Evolutionary conservation across 1,284 basidiomycete genomes (phyloP), one percentile per base, ranked within the genome.

Genomic region (Moniliella sp.): DNA sequence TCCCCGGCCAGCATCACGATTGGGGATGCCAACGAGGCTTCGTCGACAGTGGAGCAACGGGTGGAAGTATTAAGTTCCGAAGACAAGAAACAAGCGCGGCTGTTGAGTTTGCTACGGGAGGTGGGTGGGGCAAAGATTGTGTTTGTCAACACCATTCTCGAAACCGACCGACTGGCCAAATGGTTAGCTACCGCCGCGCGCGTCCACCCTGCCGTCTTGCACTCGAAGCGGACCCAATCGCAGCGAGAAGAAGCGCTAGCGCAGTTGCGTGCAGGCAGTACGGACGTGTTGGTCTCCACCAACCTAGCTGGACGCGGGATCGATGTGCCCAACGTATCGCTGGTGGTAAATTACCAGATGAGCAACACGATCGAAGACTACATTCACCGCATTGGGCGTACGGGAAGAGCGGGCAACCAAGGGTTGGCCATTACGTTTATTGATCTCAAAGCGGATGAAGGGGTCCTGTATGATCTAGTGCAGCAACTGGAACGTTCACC

Each of bases 321-420:
- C 61, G 91, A 99, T 64, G 82, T 97, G 3, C 79, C 83, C 42
- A 81, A 97, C 61, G 86, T 94, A 39, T 78, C 76, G 35, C 67
- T 93, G 34, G 88, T 97, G 43, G 74, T 94, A 68, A 97, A 97
- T 63, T 97, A 75, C 67, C 81, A 88, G 64, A 94, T 97, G 83
- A 73, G 83, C 7, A 76, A 73, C 50, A 79, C 77, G 16, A 94
- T 99, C 61, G 88, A 97, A 60, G 80, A 78, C 31, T 94, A 94
- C 58, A 78, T 93, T 33, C 88, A 97, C 64, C 76, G 91, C 61
- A 93, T 97, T 50, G 88, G 86, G 74, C 36, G 88, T 57, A 99
- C 88, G 28, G 88, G 88, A 53, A 78, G 88, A 65, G 88, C 91
- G 10, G 88, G 88, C 30, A 97, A 94, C 64, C 70, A 74, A 54